These are phyloP conservation scores for Gracilariopsis chorda DNA, from an alignment of 23 red algal genomes.

Conservation along the genomic window DNA sequence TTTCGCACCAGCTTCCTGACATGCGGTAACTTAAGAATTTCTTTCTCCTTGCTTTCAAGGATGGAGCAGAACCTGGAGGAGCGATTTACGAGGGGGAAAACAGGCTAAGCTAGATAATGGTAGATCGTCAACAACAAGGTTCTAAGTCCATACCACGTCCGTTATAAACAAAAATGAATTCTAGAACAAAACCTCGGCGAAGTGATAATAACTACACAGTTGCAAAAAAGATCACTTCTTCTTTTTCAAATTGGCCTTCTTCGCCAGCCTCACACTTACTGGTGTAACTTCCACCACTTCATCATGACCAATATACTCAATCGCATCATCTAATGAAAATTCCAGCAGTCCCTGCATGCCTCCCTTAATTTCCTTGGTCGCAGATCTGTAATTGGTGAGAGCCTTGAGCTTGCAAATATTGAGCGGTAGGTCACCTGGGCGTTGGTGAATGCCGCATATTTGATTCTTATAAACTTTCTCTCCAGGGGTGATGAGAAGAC, in stretches of 20 bases:
- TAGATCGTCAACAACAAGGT: no score
- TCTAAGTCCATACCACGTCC: not conserved
- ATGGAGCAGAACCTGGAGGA: no score
- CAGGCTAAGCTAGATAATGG: no score
- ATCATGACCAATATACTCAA: slow-evolving; percentile 88
- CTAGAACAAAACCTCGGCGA: not conserved
- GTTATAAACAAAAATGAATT: not conserved
- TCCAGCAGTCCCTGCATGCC: slow-evolving; percentile 72
- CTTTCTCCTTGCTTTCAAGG: no score
- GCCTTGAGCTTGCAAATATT: slow-evolving; percentile 88
- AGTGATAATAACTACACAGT: not conserved
- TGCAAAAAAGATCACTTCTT: not conserved
- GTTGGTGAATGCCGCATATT: slow-evolving; percentile 84
- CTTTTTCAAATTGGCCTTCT: slow-evolving; percentile 28
- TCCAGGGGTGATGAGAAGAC: slow-evolving; percentile 63
- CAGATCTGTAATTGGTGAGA: slow-evolving; percentile 80
- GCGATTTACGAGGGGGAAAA: no score
- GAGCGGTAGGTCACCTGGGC: slow-evolving; percentile 61
- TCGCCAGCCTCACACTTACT: slow-evolving; percentile 56
- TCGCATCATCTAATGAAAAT: slow-evolving; percentile 82
- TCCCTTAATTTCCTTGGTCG: slow-evolving; percentile 68
- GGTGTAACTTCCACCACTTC: slow-evolving; percentile 91
- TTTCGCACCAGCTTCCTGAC: no score
- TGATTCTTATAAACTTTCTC: slow-evolving; percentile 91
- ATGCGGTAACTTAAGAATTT: no score